A percentile compares a stretch with the other conserved stretches of the same genome.
phyloP scores from a whole-genome alignment of 1,284 basidiomycete genomes.

The Agroathelia rolfsii region DNA sequence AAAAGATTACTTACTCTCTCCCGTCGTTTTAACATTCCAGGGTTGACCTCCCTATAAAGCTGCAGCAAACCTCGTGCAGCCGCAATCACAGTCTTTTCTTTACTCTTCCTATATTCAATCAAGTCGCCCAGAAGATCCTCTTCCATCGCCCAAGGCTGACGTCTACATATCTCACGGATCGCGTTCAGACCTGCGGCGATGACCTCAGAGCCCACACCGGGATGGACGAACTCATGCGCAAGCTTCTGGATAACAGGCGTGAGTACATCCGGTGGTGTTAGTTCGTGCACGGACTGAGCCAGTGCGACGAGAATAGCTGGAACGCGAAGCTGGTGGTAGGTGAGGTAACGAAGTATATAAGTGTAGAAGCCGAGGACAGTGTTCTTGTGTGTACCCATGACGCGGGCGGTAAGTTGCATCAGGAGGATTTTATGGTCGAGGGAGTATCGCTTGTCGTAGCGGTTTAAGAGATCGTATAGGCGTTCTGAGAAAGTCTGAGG shows the following conservation, averaged over 20 bases:
- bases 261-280: constrained; percentile 90
- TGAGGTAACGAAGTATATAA: constrained; percentile 91
- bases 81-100: constrained; percentile 88
- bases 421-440: constrained; percentile 96
- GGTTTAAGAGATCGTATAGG: constrained; percentile 80
- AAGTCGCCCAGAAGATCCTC: constrained; percentile 89
- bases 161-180: constrained; percentile 84
- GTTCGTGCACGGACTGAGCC: constrained; percentile 92
- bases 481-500: constrained; percentile 95
- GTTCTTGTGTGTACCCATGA: constrained; percentile 90
- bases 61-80: constrained; percentile 84
- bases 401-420: constrained; percentile 95
- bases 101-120: constrained; percentile 90
- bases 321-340: constrained; percentile 88
- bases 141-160: constrained; percentile 96
- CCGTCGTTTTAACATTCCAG: constrained; percentile 80
- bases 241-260: constrained; percentile 88
- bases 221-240: constrained; percentile 94
- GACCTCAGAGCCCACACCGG: constrained; percentile 92
- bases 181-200: constrained; percentile 94
- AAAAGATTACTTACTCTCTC: constrained; percentile 54
- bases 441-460: constrained; percentile 86
- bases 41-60: constrained; percentile 95
- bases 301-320: constrained; percentile 92
- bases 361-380: constrained; percentile 96